A percentile compares a stretch with the other conserved stretches of the same genome.
Evolutionary conservation across 2,329 filamentous ascomycete species (phyloP).

Genomic region (Fusarium neocosmosporiellum): DNA sequence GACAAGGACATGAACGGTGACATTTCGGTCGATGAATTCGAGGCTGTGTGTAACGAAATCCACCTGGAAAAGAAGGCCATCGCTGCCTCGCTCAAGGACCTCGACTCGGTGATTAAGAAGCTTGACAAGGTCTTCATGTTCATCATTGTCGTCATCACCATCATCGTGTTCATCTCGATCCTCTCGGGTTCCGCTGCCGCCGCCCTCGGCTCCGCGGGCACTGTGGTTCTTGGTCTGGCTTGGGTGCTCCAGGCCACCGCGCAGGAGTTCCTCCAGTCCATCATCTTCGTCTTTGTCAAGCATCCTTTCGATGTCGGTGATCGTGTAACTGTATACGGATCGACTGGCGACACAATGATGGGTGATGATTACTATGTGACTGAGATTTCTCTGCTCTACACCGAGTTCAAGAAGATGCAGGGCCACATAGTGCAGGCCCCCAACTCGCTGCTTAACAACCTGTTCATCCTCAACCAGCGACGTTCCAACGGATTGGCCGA

Average conservation of each 20-base stretch:
- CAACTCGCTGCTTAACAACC: conserved; percentile 90
- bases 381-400: conserved; percentile 91
- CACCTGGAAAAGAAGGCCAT: conserved; percentile 96
- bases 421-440: conserved; percentile 96
- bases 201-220: conserved; percentile 89
- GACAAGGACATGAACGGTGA: conserved; percentile 98
- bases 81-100: conserved; percentile 91
- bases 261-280: conserved; percentile 92
- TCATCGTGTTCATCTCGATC: conserved; percentile 89
- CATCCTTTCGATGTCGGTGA: conserved; percentile 98
- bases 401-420: conserved; percentile 99
- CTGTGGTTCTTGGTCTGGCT: conserved; percentile 85
- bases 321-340: conserved; percentile 90
- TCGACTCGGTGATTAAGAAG: conserved; percentile 92
- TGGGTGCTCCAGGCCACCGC: conserved; percentile 95
- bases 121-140: conserved; percentile 91
- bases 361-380: conserved; percentile 98
- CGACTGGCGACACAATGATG: conserved; percentile 79
- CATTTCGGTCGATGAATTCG: conserved; percentile 94
- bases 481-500: conserved; percentile 90
- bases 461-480: conserved; percentile 96
- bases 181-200: conserved; percentile 92
- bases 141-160: conserved; percentile 81
- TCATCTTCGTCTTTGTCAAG: conserved; percentile 96
- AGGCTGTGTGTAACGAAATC: conserved; percentile 93